These are phyloP conservation scores for Rosa chinensis DNA, from an alignment of 306 rosid genomes.

Conservation along the genomic window DNA sequence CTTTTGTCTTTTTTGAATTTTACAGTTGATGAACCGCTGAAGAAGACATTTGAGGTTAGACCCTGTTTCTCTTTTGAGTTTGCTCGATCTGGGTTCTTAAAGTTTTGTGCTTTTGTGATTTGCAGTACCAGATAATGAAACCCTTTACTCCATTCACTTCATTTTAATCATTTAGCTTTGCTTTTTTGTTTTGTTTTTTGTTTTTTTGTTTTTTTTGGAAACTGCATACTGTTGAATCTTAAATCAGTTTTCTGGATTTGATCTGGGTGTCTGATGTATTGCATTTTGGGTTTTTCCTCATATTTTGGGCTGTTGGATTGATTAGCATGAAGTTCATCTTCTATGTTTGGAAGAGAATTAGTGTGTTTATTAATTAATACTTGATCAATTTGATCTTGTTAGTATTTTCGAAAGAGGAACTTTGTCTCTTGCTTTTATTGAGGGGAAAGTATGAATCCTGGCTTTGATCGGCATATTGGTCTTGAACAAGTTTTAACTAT, in stretches of 20 bases:
- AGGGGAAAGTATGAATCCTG: neutral
- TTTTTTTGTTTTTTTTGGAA: neutral
- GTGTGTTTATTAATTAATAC: neutral
- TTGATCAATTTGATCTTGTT: neutral
- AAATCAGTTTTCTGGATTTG: neutral
- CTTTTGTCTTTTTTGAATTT: neutral
- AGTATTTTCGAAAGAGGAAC: neutral
- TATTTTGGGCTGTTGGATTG: neutral
- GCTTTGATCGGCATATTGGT: neutral
- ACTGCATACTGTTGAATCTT: neutral
- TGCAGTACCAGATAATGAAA: neutral
- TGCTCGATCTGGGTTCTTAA: constrained; percentile 29
- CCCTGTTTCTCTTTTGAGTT: neutral
- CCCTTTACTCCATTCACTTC: neutral
- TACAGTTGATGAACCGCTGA: constrained; percentile 70
- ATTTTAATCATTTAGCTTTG: constrained; percentile 5
- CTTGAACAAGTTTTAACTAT: neutral
- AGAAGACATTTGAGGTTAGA: constrained; percentile 71
- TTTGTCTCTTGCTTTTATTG: neutral
- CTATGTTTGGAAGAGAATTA: neutral
- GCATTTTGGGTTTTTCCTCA: neutral
- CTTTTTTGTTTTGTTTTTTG: neutral
- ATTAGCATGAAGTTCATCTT: neutral
- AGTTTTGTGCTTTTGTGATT: constrained; percentile 1
- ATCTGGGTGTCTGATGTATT: constrained; percentile 17